Conservation (phyloP, 192 early-diverging fungal genomes). For the Spinellus fusiger region DNA sequence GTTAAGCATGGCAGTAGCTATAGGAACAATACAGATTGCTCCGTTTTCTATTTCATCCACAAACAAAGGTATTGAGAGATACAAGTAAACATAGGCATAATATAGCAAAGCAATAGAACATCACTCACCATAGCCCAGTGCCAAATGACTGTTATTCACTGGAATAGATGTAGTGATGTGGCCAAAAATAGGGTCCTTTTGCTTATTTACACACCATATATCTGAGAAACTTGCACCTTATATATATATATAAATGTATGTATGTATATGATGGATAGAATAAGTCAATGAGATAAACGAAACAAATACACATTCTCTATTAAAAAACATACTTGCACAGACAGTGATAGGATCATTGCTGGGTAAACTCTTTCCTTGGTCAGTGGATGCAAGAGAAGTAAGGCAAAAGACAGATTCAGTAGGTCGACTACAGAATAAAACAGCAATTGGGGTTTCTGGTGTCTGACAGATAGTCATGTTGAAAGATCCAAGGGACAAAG, state of each 20-base stretch:
- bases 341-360: background rate
- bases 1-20: conserved; percentile 37
- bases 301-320: background rate
- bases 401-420: background rate
- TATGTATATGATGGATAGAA: background rate
- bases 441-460: background rate
- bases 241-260: background rate
- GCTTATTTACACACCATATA: conserved; percentile 30
- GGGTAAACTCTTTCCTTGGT: background rate
- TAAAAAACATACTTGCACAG: background rate
- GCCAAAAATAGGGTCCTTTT: conserved; percentile 7
- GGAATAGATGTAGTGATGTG: conserved; percentile 42
- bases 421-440: background rate
- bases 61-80: background rate
- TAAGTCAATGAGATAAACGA: background rate
- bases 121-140: conserved; percentile 58
- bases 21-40: conserved; percentile 46
- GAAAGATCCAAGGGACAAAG: background rate
- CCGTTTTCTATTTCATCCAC: conserved; percentile 50
- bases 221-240: conserved; percentile 24
- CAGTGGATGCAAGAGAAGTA: background rate
- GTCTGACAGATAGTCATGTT: background rate
- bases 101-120: too few relatives aligned
- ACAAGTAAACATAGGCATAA: background rate
- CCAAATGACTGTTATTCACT: conserved; percentile 51